Conservation (phyloP, 306 rosid genomes). For the Dalbergia oliveri region DNA sequence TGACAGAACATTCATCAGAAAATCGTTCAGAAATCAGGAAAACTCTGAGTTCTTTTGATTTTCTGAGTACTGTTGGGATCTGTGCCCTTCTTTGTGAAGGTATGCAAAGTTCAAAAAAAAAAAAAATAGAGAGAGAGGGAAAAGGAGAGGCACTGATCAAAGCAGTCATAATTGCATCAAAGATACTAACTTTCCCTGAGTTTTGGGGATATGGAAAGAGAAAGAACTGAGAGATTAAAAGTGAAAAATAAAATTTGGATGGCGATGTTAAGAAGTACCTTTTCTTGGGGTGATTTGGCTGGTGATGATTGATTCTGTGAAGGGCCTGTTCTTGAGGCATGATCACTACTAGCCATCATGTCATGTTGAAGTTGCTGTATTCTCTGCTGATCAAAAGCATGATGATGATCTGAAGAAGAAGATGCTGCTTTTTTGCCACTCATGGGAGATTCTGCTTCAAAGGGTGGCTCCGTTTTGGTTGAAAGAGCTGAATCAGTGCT, state of each 20-base stretch:
- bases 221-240: constrained; percentile 52
- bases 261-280: constrained; percentile 54
- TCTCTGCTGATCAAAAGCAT: constrained; percentile 54
- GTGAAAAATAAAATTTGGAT: neutral
- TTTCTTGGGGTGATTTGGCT: constrained; percentile 68
- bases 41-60: constrained; percentile 72
- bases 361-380: constrained; percentile 56
- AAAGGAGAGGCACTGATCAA: constrained; percentile 20
- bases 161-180: constrained; percentile 54
- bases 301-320: constrained; percentile 68
- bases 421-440: constrained; percentile 58
- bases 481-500: constrained; percentile 85
- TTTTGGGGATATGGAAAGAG: constrained; percentile 58
- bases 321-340: constrained; percentile 56
- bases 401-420: constrained; percentile 62
- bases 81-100: constrained; percentile 65
- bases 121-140: neutral
- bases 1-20: constrained; percentile 72
- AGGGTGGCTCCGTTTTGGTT: constrained; percentile 66
- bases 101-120: constrained; percentile 1
- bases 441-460: constrained; percentile 81
- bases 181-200: constrained; percentile 59
- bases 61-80: constrained; percentile 87
- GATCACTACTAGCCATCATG: constrained; percentile 49
- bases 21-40: constrained; percentile 84